Evolutionary conservation across 2,329 filamentous ascomycete species (phyloP), one percentile per base, ranked within the genome.

Genomic region (Arthrobotrys sinensis): DNA sequence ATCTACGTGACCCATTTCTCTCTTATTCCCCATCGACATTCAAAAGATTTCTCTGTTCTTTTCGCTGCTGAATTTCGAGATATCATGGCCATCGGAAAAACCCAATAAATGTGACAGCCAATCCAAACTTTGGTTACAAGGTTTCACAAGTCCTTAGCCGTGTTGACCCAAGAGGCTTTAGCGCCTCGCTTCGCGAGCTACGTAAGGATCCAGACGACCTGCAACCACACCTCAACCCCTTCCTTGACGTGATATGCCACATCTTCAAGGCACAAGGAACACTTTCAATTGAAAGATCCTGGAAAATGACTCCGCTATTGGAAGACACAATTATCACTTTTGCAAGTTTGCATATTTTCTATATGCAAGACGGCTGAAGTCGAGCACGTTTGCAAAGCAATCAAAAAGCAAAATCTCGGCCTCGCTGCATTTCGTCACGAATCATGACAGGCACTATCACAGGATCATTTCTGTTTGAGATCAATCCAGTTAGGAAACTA

Each of bases 201-300:
- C 50, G 53, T 53, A 75, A 75, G 70, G 70, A 75, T 75, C 70
- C 70, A 75, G 34, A 52, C 69, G 40, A 60, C 69, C 52, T 48
- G 36, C 66, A 50, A 63, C 66, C 66, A 70, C 52, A 75, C 63
- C 63, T 45, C 40, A 38, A 57, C 38, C 50, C 38, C 32, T 21
- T 55, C 55, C 28, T 70, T 50, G 40, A 64, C 24, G 21, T 67
- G 46, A 55, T 67, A 11, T 32, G 10, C 69, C 46, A 46, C 36
- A 73, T 32, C 40, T 14, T 63, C 62, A 48, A 66, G 69, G 69
- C 57, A 65, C 57, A 57, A 45, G 45, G 24, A 64, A 46, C 24
- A 34, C 6, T 48, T 64, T 48, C 14, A n/a, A 21, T 10, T 38
- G 28, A 52, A 46, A 62, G 21, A 50, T 50, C 63, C 43, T 52